phyloP scores from a whole-genome alignment of 257 asterid species.

The Jaltomata sinuosa region DNA sequence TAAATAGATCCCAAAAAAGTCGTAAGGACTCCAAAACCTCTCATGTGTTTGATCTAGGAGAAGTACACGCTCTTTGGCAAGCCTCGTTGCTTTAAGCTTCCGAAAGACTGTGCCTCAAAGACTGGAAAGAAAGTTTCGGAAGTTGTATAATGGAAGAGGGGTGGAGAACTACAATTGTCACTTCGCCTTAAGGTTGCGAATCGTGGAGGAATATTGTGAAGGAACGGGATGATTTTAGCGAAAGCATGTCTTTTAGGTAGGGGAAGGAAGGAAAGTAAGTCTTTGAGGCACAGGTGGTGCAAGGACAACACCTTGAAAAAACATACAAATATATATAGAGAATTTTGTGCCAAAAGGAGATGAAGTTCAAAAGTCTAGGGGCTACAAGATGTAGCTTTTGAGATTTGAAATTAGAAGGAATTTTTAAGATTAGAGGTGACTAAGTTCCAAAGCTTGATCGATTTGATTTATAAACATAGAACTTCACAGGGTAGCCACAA shows the following conservation, averaged over 20 bases:
- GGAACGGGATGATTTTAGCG: background rate
- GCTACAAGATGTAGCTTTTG: background rate
- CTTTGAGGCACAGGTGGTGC: background rate
- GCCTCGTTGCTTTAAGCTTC: background rate
- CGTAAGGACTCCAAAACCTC: background rate
- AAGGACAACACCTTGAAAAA: background rate
- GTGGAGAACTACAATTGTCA: background rate
- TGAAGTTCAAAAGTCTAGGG: background rate
- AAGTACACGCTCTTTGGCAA: background rate
- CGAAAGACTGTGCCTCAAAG: too few relatives aligned
- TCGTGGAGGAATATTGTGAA: background rate
- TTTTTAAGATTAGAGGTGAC: background rate
- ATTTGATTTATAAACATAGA: background rate
- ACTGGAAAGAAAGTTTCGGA: too few relatives aligned
- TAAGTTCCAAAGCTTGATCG: background rate
- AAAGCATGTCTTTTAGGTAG: background rate
- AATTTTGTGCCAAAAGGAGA: background rate
- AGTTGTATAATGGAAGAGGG: too few relatives aligned
- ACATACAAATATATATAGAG: background rate
- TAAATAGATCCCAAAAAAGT: too few relatives aligned
- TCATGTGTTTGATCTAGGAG: background rate
- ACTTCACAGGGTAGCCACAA: background rate
- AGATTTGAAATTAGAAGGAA: background rate
- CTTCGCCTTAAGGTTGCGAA: background rate
- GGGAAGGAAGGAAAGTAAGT: background rate